Conservation (phyloP, 148 eudicot species). For the Rhododendron molle region DNA sequence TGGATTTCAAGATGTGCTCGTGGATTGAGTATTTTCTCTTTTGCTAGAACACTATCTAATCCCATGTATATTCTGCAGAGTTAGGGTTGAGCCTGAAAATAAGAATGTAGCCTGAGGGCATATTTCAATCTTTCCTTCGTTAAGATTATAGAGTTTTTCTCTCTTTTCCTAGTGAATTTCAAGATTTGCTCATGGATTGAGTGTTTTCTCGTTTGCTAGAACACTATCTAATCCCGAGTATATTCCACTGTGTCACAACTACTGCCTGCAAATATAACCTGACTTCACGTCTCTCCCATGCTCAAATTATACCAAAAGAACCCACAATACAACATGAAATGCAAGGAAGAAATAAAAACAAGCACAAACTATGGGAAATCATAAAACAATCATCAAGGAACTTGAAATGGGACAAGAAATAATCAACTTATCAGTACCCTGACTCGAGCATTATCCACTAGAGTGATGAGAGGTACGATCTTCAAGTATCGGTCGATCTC, state of each 20-base stretch:
- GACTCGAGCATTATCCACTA: conserved; percentile 95
- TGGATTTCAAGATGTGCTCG: neutral
- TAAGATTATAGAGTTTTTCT: too few species aligned
- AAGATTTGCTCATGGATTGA: neutral
- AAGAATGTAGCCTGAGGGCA: neutral
- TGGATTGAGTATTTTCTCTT: neutral
- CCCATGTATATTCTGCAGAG: too few species aligned
- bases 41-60: neutral
- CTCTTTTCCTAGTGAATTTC: neutral
- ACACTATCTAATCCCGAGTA: neutral
- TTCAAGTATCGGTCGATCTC: conserved; percentile 97
- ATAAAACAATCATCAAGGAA: neutral
- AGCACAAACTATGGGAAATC: neutral
- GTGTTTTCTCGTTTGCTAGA: neutral
- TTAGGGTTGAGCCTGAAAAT: too few species aligned
- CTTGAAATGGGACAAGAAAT: neutral
- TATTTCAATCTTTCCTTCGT: too few species aligned
- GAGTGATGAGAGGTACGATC: conserved; percentile 87
- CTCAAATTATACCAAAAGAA: neutral
- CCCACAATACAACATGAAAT: neutral
- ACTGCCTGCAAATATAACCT: neutral
- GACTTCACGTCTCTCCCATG: neutral
- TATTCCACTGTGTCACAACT: neutral
- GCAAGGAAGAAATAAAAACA: neutral
- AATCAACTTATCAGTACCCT: conserved; percentile 42